Conservation (phyloP, 805 yeast genomes). For the Cyberlindnera nakhonratchasimensis region DNA sequence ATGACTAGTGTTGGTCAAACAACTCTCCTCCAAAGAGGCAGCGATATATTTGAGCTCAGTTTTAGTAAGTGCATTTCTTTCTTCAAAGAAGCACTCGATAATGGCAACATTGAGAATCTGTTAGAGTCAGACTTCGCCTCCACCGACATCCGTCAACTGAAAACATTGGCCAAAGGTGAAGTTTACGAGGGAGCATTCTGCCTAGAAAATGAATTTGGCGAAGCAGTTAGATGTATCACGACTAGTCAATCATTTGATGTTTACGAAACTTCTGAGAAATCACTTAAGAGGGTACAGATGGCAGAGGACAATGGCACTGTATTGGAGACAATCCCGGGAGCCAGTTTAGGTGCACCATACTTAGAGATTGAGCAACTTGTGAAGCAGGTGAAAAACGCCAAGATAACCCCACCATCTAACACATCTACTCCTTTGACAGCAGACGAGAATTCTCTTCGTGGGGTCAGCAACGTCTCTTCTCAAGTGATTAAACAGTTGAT, state of each 20-base stretch:
- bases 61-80: background rate
- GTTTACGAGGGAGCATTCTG: slow-evolving; percentile 9
- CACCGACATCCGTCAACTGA: slow-evolving; percentile 3
- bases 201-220: slow-evolving; percentile 8
- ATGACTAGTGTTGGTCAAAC: background rate
- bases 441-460: slow-evolving; percentile 20
- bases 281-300: background rate
- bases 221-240: slow-evolving; percentile 1
- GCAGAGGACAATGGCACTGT: background rate
- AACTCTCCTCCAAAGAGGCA: slow-evolving; percentile 11
- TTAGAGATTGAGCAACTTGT: slow-evolving; percentile 13
- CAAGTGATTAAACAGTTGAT: slow-evolving; percentile 17
- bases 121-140: background rate
- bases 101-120: background rate
- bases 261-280: slow-evolving; percentile 1
- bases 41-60: slow-evolving; percentile 8
- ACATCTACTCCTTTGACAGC: background rate
- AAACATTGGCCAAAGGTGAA: slow-evolving; percentile 5
- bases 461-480: slow-evolving; percentile 22
- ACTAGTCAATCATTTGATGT: slow-evolving; percentile 12
- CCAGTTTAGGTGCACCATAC: slow-evolving; percentile 10
- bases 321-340: background rate
- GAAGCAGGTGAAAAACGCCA: background rate
- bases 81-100: background rate
- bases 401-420: slow-evolving; percentile 10